Conservation (phyloP, 2,329 filamentous ascomycete species). For the Celoporthe dispersa region DNA sequence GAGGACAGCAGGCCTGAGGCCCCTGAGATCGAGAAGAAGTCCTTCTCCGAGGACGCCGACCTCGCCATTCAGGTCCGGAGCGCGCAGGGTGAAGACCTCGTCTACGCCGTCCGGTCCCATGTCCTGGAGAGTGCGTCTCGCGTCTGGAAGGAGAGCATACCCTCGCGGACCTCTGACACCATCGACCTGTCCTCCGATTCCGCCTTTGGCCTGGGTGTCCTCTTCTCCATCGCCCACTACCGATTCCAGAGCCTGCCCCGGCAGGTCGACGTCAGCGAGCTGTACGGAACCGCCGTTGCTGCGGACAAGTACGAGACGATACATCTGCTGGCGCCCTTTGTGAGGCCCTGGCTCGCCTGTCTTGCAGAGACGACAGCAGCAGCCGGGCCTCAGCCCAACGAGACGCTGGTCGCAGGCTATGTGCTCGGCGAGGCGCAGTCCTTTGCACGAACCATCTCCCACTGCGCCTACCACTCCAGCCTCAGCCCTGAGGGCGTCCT, state of each 20-base stretch:
- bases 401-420: conserved; percentile 32
- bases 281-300: conserved; percentile 32
- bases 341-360: conserved; percentile 30
- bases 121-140: conserved; percentile 31
- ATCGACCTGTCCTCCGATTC: conserved; percentile 20
- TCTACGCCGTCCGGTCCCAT: conserved; percentile 31
- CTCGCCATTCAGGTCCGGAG: conserved; percentile 29
- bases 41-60: conserved; percentile 33
- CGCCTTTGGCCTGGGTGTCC: conserved; percentile 30
- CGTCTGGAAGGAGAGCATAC: conserved; percentile 24
- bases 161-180: conserved; percentile 11
- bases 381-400: conserved; percentile 28
- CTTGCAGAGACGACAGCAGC: conserved; percentile 14
- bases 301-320: conserved; percentile 32
- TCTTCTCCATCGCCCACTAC: conserved; percentile 35
- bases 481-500: conserved; percentile 28
- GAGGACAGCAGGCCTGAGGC: conserved; percentile 8
- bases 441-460: conserved; percentile 29
- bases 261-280: conserved; percentile 26
- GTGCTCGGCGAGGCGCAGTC: conserved; percentile 33
- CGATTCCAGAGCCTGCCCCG: conserved; percentile 33
- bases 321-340: conserved; percentile 32
- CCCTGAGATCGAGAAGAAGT: conserved; percentile 13
- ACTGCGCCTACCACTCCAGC: conserved; percentile 31
- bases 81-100: not conserved